Base-by-base conservation (phyloP, 2,329 filamentous ascomycete species). In the Beauveria sp. region DNA sequence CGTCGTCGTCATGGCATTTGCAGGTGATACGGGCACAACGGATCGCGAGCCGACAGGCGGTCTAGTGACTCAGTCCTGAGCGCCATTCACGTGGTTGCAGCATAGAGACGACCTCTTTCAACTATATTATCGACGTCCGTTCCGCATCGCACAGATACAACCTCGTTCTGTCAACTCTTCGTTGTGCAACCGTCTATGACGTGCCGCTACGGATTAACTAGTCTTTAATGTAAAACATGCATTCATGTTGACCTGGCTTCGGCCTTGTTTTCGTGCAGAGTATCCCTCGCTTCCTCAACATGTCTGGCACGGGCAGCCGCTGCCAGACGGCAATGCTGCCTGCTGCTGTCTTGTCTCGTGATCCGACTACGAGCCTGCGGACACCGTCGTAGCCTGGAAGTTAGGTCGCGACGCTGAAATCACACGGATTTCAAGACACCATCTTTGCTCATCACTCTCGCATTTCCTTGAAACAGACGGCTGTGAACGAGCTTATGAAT, bases 41-140 rank as follows among this genome's bases (percentile, higher is more conserved):
- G 52, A 57, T 40, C 22, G 38, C 38, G 38, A 56, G 24, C 31
- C 49, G 53, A 46, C 46, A 14, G 38, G 24, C 38, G 40, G 53
- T 62, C 60, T 26, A 58, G 48, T 62, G 60, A 62, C 53, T 57
- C 38, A 38, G 18, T 48, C 60, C 20, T 43, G 38, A 51, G 60
- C 60, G 54, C 60, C 48, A 28, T 43, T 62, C 60, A 62, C 60
- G 60, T 62, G 60, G 10, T n/a, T 26, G 9, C 43, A 40, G 1
- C 14, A 28, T 26, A 40, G 52, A 26, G 26, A 20, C 52, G 38
- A 52, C 45, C 28, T 26, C 20, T 38, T 10, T 46, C 20, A 28
- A 54, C 43, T 42, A 54, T 55, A 49, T 49, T 24, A 49, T 26
- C 28, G 12, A 20, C 12, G 43, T 42, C 58, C 38, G 20, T 18